Percentiles rank a stretch among this genome's conserved stretches.
phyloP scores from a whole-genome alignment of 495 filamentous ascomycete genomes.

The Neurospora tetraspora region DNA sequence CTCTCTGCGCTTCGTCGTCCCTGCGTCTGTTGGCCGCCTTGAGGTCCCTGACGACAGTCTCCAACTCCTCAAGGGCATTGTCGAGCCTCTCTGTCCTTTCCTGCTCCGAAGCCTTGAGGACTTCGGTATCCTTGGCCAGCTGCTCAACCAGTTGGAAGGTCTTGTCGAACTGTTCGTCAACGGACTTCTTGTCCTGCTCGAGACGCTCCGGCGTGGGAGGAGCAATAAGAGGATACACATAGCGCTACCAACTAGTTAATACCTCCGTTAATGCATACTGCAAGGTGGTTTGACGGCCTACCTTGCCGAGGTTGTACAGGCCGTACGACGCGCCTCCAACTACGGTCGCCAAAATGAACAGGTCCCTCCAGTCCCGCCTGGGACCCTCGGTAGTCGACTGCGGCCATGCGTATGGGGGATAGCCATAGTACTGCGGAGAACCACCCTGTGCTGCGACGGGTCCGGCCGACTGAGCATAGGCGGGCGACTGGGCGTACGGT shows the following conservation, averaged over 20 bases:
- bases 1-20: conserved; percentile 74
- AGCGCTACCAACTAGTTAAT: conserved; percentile 50
- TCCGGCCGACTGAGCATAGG: conserved; percentile 1
- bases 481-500: conserved; percentile 39
- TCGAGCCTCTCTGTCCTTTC: conserved; percentile 80
- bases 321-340: conserved; percentile 79
- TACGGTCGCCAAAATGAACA: conserved; percentile 95
- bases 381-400: conserved; percentile 59
- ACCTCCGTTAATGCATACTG: not conserved
- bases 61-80: conserved; percentile 69
- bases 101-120: conserved; percentile 75
- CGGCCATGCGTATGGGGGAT: conserved; percentile 53
- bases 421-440: conserved; percentile 56
- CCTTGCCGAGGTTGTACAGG: conserved; percentile 78
- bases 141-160: conserved; percentile 90
- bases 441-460: conserved; percentile 34
- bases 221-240: conserved; percentile 79
- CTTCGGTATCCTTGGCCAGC: conserved; percentile 76
- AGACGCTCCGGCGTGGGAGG: conserved; percentile 89
- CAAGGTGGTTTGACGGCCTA: conserved; percentile 17
- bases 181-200: conserved; percentile 81
- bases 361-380: conserved; percentile 90
- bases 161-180: conserved; percentile 84
- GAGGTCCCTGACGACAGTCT: conserved; percentile 67
- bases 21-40: conserved; percentile 67